A percentile compares a stretch with the other conserved stretches of the same genome.
These are phyloP conservation scores for Penicillium polonicum DNA, from an alignment of 2,329 filamentous ascomycete genomes.

Conservation along the genomic window DNA sequence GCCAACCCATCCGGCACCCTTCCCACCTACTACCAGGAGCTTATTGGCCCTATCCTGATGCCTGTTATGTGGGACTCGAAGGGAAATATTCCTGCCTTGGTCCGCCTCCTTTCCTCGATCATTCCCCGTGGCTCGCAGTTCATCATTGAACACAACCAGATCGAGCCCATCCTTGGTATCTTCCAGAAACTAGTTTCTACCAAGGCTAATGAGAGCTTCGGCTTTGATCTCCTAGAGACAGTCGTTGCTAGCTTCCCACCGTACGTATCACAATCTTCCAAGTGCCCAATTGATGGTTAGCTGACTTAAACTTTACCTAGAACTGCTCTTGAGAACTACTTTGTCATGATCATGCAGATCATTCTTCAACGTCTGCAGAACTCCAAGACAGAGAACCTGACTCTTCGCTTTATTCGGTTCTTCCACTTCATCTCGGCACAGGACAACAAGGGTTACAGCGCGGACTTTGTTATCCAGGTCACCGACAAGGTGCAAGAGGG, in stretches of 20 bases:
- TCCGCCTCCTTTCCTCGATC: slow-evolving; percentile 78
- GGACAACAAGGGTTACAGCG: slow-evolving; percentile 77
- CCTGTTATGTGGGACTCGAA: slow-evolving; percentile 86
- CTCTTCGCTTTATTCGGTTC: slow-evolving; percentile 85
- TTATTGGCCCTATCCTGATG: slow-evolving; percentile 75
- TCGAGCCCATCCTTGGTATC: slow-evolving; percentile 87
- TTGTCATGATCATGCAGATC: slow-evolving; percentile 74
- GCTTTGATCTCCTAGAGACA: slow-evolving; percentile 86
- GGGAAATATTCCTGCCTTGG: slow-evolving; percentile 89
- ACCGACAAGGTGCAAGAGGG: slow-evolving; percentile 76
- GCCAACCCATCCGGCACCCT: slow-evolving; percentile 76
- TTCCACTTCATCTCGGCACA: slow-evolving; percentile 86
- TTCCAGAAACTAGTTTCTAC: slow-evolving; percentile 85
- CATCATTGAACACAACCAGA: slow-evolving; percentile 74
- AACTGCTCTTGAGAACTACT: slow-evolving; percentile 69
- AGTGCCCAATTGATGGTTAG: background rate
- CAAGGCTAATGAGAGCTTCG: slow-evolving; percentile 81
- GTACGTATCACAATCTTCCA: slow-evolving; percentile 48
- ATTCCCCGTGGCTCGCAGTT: slow-evolving; percentile 72
- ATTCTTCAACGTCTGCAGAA: slow-evolving; percentile 71
- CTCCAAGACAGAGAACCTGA: slow-evolving; percentile 79
- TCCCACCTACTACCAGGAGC: slow-evolving; percentile 74
- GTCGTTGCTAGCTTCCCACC: slow-evolving; percentile 71
- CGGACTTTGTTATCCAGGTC: slow-evolving; percentile 85
- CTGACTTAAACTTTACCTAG: slow-evolving; percentile 40